Conservation (phyloP, 805 yeast genomes). For the Starmera pachycereana region DNA sequence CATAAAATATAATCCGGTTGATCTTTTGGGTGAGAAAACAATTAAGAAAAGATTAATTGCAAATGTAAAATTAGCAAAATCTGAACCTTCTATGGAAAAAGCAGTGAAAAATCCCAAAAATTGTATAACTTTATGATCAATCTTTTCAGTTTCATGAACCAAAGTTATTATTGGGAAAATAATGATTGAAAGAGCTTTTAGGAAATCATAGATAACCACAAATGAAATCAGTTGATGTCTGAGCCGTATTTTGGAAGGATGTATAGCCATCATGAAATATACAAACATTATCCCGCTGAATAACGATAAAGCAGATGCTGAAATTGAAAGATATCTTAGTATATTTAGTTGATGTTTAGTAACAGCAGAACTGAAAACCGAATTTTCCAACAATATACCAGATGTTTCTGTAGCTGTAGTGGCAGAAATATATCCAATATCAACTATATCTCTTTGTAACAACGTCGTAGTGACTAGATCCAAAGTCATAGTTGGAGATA, state of each 20-base stretch:
- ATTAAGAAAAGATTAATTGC: conserved; percentile 75
- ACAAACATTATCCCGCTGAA: conserved; percentile 48
- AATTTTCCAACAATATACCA: background rate
- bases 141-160: conserved; percentile 35
- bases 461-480: too few species aligned
- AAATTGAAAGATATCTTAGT: conserved; percentile 29
- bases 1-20: conserved; percentile 60
- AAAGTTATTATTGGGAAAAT: conserved; percentile 58
- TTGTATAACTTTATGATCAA: conserved; percentile 6
- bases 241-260: conserved; percentile 51
- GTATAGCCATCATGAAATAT: conserved; percentile 52
- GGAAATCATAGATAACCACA: conserved; percentile 59
- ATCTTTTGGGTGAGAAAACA: conserved; percentile 53
- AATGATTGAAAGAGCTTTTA: conserved; percentile 60
- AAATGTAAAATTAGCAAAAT: conserved; percentile 68
- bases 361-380: background rate
- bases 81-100: conserved; percentile 75
- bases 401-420: background rate
- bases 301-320: conserved; percentile 40
- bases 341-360: conserved; percentile 1
- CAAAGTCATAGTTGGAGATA: too few species aligned
- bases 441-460: too few species aligned
- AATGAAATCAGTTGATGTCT: conserved; percentile 63
- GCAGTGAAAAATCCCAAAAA: conserved; percentile 68
- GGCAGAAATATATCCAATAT: background rate